Evolutionary conservation across 1,284 basidiomycete species (phyloP).

Genomic region (Cutaneotrichosporon cavernicola): DNA sequence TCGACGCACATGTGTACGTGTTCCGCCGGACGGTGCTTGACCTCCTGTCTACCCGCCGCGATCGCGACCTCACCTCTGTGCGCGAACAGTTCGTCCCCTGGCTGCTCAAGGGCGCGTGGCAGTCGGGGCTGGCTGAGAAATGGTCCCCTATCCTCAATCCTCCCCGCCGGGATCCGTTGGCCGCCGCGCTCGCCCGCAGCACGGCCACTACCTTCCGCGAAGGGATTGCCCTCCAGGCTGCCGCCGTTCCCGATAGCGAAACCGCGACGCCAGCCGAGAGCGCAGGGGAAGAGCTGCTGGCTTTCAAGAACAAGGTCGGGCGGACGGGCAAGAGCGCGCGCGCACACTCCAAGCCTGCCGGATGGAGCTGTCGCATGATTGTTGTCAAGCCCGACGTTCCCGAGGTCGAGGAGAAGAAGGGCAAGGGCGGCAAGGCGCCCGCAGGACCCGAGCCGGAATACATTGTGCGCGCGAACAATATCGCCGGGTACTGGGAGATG

Average conservation of each 20-base stretch:
- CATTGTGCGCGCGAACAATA: slow-evolving; percentile 76
- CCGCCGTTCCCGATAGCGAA: background rate
- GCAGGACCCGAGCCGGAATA: slow-evolving; percentile 53
- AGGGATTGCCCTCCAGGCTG: slow-evolving; percentile 7
- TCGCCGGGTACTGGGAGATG: slow-evolving; percentile 75
- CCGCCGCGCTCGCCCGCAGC: slow-evolving; percentile 48
- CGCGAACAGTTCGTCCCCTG: slow-evolving; percentile 85
- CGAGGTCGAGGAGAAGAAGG: slow-evolving; percentile 10
- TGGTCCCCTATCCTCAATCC: slow-evolving; percentile 49
- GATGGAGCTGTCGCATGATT: slow-evolving; percentile 46
- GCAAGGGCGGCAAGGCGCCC: slow-evolving; percentile 31
- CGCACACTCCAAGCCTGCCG: slow-evolving; percentile 6
- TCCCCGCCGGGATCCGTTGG: slow-evolving; percentile 46
- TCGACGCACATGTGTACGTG: slow-evolving; percentile 88
- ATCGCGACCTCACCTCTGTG: slow-evolving; percentile 67
- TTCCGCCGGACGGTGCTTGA: slow-evolving; percentile 75
- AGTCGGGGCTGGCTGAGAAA: slow-evolving; percentile 40
- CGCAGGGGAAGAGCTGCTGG: slow-evolving; percentile 23
- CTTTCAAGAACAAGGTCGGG: slow-evolving; percentile 17
- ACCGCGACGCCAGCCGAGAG: slow-evolving; percentile 4
- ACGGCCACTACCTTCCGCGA: slow-evolving; percentile 36
- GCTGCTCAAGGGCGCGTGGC: slow-evolving; percentile 78
- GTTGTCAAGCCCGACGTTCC: slow-evolving; percentile 25
- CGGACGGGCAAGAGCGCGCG: slow-evolving; percentile 10
- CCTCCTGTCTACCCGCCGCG: slow-evolving; percentile 63